Conservation (phyloP, 768 basidiomycete species). For the Dacryopinax primogenitus region DNA sequence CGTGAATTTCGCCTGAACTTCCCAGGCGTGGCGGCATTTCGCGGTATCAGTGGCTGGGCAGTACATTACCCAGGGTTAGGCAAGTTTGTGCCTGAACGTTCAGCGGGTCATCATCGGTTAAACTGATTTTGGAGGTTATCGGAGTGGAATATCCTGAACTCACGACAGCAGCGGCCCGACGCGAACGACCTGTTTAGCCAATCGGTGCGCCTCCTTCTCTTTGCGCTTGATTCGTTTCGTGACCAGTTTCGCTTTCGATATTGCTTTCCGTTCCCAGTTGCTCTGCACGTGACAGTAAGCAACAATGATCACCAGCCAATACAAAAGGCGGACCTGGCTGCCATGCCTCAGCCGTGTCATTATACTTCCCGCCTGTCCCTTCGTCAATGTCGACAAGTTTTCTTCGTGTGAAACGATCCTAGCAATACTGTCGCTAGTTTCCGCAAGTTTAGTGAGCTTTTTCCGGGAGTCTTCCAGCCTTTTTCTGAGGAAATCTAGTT, state of each 20-base stretch:
- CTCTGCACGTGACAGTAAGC: not conserved
- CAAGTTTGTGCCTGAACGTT: not conserved
- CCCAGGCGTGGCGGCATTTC: too few species aligned
- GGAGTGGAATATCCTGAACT: too few species aligned
- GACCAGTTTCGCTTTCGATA: not conserved
- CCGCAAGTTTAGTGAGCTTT: conserved; percentile 19
- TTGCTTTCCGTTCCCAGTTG: not conserved
- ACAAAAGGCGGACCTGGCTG: conserved; percentile 39
- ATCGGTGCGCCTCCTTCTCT: too few species aligned
- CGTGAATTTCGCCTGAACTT: too few species aligned
- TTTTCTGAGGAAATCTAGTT: conserved; percentile 44
- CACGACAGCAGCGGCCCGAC: too few species aligned
- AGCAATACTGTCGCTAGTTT: conserved; percentile 18
- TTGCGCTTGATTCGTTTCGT: too few species aligned
- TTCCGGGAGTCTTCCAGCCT: conserved; percentile 31
- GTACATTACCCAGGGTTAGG: not conserved
- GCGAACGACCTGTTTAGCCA: too few species aligned
- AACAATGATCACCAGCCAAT: not conserved
- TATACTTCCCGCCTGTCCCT: conserved; percentile 68
- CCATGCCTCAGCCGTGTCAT: conserved; percentile 69
- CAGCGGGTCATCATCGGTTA: too few species aligned
- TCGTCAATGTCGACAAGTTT: conserved; percentile 40
- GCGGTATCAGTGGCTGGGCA: too few species aligned
- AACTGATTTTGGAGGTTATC: not conserved
- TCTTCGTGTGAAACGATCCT: conserved; percentile 22